Percentiles rank a stretch among this genome's conserved stretches.
phyloP scores from a whole-genome alignment of 83 land plant genomes.

The Picea abies region DNA sequence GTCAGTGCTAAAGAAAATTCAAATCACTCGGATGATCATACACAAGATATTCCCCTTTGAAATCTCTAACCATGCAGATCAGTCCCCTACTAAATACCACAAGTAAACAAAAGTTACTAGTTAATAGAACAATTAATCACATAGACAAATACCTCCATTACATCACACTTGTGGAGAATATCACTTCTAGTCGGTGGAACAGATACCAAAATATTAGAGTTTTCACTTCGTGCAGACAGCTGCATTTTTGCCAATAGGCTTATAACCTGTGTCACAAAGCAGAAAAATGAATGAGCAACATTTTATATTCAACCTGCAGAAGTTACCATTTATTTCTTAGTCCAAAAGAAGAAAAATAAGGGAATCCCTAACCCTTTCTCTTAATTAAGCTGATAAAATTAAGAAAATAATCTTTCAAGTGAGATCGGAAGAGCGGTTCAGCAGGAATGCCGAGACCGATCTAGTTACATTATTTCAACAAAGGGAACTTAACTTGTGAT shows the following conservation, averaged over 20 bases:
- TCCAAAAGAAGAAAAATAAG: too few species aligned
- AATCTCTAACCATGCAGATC: not conserved
- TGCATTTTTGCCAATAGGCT: constrained; percentile 79
- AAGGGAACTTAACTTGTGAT: too few species aligned
- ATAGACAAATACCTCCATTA: constrained; percentile 76
- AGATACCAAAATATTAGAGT: constrained; percentile 37
- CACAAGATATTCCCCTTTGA: not conserved
- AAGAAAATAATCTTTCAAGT: not conserved
- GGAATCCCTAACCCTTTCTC: not conserved
- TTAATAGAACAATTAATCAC: not conserved
- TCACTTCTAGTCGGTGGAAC: constrained; percentile 99
- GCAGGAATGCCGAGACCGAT: too few species aligned
- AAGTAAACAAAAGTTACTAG: not conserved
- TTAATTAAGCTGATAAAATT: not conserved
- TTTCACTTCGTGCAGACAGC: constrained; percentile 54
- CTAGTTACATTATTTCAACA: too few species aligned
- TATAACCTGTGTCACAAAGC: constrained; percentile 21
- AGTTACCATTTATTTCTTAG: too few species aligned
- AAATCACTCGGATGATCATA: not conserved
- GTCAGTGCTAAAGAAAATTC: not conserved
- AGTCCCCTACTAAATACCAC: not conserved
- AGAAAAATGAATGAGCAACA: not conserved
- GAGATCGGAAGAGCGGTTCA: too few species aligned
- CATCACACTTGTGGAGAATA: constrained; percentile 91
- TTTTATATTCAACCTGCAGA: not conserved